Base-by-base conservation (phyloP, 257 asterid species). In the Ligustrum vulgare region DNA sequence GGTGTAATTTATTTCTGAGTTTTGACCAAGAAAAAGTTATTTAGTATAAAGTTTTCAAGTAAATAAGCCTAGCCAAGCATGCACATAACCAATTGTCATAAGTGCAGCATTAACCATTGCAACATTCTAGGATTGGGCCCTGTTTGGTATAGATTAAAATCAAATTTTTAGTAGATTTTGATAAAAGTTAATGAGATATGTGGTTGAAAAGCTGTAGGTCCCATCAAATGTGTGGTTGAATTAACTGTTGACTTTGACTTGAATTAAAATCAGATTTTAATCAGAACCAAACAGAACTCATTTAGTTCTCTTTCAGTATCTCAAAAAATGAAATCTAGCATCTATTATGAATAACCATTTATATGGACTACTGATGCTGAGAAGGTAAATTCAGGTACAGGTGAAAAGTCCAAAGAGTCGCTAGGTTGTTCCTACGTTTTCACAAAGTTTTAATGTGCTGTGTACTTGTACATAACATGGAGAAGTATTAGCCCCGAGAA, bases 401-500 rank as follows among this genome's bases (percentile, higher is more conserved):
- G 28, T 54, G 63, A 54, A 54, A 54, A n/a, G 9, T 18, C 7
- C 20, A 20, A 51, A 54, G 15, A 47, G 20, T n/a, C 63, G n/a
- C 25, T n/a, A 4, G 22, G 63, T 6, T 16, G 10, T 16, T 51
- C 62, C 23, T 16, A 5, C 11, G 25, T 51, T 51, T 51, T 51
- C 25, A 51, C 62, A n/a, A 20, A 16, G 62, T 51, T 51, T n/a
- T 51, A 7, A 18, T 3, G 20, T 54, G 10, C 3, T 45, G 20
- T 45, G 2, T 2, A 45, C 20, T 15, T 45, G 15, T 45, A 4
- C 9, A n/a, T n/a, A 33, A 32, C 18, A 47, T 15, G 32, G 20
- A 43, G 62, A 13, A 54, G 43, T 33, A 37, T 72, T 49, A 71
- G 47, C 56, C 76, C n/a, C 34, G 37, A 74, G 78, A 81, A 78